A percentile compares a stretch with the other conserved stretches of the same genome.
phyloP scores from a whole-genome alignment of 2,329 filamentous ascomycete genomes.

The Xylaria sp. region DNA sequence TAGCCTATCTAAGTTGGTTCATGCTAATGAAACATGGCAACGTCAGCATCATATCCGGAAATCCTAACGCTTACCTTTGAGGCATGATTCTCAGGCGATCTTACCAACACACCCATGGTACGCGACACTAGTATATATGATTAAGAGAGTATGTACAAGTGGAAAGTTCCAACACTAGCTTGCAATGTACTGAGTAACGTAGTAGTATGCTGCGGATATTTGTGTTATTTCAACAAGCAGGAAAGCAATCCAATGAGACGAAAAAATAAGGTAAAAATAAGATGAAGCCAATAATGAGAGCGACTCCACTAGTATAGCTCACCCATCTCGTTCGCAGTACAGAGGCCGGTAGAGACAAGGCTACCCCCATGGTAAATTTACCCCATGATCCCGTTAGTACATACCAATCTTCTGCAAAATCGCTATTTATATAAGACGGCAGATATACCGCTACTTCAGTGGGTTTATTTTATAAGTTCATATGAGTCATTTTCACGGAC shows the following conservation, averaged over 20 bases:
- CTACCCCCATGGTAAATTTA: background rate
- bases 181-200: too few species aligned
- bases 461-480: background rate
- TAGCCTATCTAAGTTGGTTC: background rate
- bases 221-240: background rate
- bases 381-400: background rate
- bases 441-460: background rate
- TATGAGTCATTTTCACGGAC: slow-evolving; percentile 8
- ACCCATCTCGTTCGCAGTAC: background rate
- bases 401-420: background rate
- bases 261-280: background rate
- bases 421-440: slow-evolving; percentile 2
- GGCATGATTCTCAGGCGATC: slow-evolving; percentile 34
- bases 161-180: background rate
- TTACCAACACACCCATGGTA: slow-evolving; percentile 4
- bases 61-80: slow-evolving; percentile 25
- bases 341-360: background rate
- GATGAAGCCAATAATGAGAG: too few species aligned
- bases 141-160: background rate
- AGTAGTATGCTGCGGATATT: too few species aligned
- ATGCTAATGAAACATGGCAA: slow-evolving; percentile 7
- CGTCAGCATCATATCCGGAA: slow-evolving; percentile 7
- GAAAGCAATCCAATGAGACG: background rate
- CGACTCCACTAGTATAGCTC: background rate
- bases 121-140: background rate